These are phyloP conservation scores for Reutealis trisperma DNA, from an alignment of 345 rosid genomes.

Conservation along the genomic window DNA sequence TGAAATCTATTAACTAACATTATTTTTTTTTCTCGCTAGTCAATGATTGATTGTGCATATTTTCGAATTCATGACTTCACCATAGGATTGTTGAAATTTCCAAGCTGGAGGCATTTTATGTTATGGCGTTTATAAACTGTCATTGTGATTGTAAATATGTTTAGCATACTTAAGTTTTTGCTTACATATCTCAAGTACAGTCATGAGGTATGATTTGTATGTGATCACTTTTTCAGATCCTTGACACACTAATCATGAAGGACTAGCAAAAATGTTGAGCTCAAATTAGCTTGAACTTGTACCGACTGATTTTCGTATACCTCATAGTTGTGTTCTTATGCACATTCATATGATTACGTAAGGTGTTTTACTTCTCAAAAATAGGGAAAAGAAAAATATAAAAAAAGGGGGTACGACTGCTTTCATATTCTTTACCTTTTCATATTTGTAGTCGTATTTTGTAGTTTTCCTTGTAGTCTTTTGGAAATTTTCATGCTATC, in stretches of 20 bases:
- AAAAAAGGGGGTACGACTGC: background rate
- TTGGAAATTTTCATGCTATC: background rate
- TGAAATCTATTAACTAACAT: background rate
- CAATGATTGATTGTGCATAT: background rate
- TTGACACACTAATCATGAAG: background rate
- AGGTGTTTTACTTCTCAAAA: background rate
- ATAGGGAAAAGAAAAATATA: background rate
- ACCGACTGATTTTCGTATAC: background rate
- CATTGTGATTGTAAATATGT: background rate
- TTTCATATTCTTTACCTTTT: background rate
- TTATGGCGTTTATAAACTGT: background rate
- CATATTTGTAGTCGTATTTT: background rate
- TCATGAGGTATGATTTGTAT: background rate
- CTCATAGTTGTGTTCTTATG: background rate
- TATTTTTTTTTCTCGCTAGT: background rate
- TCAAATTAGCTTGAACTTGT: background rate
- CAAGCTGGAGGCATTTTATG: background rate
- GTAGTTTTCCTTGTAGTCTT: background rate
- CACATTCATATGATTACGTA: background rate
- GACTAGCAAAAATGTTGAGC: background rate
- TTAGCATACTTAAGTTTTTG: background rate
- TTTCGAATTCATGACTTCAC: background rate
- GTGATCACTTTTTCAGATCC: background rate
- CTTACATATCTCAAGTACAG: background rate
- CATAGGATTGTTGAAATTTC: background rate